A percentile compares a stretch with the other conserved stretches of the same genome.
phyloP scores from a whole-genome alignment of 1,284 basidiomycete genomes.

The Rhodotorula glutinis region DNA sequence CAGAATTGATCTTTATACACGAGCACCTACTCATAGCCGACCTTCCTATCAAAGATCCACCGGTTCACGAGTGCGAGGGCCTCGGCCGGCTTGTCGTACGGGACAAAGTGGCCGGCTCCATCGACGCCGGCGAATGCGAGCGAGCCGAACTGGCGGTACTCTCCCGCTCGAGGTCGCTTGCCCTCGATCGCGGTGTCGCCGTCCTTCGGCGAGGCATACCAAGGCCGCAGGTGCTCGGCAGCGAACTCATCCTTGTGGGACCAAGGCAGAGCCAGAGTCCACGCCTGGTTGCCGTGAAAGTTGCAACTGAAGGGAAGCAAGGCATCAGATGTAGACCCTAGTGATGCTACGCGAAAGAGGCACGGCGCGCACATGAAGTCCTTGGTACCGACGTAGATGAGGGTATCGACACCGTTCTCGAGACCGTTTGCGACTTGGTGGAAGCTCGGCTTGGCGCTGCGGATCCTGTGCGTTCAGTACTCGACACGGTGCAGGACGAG shows the following conservation, averaged over 20 bases:
- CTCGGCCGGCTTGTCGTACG: conserved; percentile 40
- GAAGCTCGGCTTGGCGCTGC: conserved; percentile 9
- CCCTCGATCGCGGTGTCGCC: neutral
- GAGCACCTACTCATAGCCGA: conserved; percentile 5
- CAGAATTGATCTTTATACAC: too few species aligned
- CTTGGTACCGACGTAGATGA: conserved; percentile 38
- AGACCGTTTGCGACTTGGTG: conserved; percentile 4
- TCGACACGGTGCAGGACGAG: neutral
- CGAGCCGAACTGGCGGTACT: conserved; percentile 34
- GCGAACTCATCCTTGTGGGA: conserved; percentile 28
- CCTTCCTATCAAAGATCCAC: conserved; percentile 24
- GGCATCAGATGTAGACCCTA: too few species aligned
- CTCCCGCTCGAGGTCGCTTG: conserved; percentile 27
- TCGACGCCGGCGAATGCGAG: conserved; percentile 42
- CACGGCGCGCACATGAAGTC: conserved; percentile 29
- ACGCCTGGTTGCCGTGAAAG: conserved; percentile 36
- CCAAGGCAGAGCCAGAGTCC: conserved; percentile 39
- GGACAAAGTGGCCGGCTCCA: conserved; percentile 36
- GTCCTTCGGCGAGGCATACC: conserved; percentile 31
- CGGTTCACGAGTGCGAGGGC: conserved; percentile 39
- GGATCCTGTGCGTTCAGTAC: too few species aligned
- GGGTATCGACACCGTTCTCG: neutral
- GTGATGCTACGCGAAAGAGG: neutral
- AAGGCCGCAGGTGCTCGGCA: conserved; percentile 24
- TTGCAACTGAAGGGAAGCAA: conserved; percentile 40